These are phyloP conservation scores for Hypholoma fasciculare DNA, from an alignment of 768 basidiomycete genomes.

Conservation along the genomic window DNA sequence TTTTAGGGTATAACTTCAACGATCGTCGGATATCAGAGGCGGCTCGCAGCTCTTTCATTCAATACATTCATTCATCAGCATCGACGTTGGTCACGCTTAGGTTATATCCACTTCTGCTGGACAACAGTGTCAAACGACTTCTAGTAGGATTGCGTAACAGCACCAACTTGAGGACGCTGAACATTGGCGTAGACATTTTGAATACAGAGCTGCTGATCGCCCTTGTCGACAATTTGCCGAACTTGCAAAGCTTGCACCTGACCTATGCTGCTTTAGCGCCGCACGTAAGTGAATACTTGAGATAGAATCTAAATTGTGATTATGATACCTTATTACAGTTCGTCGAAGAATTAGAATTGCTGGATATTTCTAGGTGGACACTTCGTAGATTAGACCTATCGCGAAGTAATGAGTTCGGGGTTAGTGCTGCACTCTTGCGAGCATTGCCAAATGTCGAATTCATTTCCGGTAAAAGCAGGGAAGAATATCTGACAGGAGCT, in stretches of 20 bases:
- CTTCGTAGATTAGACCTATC: background rate
- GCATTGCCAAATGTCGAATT: background rate
- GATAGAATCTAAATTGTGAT: background rate
- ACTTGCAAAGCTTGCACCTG: conserved; percentile 5
- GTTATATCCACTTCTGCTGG: background rate
- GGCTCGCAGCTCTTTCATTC: background rate
- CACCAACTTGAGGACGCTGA: conserved; percentile 4
- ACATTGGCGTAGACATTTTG: conserved; percentile 1
- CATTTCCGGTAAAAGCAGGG: no score
- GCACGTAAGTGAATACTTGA: background rate
- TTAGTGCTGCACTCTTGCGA: background rate
- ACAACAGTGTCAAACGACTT: background rate
- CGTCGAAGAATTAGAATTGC: background rate
- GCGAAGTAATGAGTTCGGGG: background rate
- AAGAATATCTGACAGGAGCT: no score
- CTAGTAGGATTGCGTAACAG: background rate
- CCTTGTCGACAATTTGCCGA: conserved; percentile 6
- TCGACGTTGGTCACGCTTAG: conserved; percentile 3
- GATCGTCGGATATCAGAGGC: background rate
- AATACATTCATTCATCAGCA: conserved; percentile 8
- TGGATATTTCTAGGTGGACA: background rate
- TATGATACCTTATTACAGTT: background rate
- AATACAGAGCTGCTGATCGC: background rate
- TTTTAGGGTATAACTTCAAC: conserved; percentile 6
- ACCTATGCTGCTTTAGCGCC: background rate